Base-by-base conservation (phyloP, 2,329 filamentous ascomycete genomes). In the Myriangium duriaei region DNA sequence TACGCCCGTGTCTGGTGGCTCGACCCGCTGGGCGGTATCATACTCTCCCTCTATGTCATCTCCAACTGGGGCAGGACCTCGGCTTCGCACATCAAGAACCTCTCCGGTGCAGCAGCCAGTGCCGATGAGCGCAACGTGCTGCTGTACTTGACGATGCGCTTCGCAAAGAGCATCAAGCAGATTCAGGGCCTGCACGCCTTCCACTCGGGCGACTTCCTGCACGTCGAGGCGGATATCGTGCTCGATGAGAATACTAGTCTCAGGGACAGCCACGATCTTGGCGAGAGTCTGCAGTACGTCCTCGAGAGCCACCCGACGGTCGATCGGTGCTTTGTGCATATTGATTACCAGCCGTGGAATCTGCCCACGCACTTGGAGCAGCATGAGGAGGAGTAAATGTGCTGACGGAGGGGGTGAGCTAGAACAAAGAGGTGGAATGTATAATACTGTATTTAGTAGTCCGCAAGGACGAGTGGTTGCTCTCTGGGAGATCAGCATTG, bases 81-180 rank as follows among this genome's bases (percentile, higher is more conserved):
- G 0, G 67, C 72, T 30, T 74, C 80, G 45, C 84, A 92, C 53
- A 85, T 91, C 52, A 76, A 80, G 53, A 84, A 88, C 51, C 63
- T 91, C 18, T 82, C 79, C 0, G 84, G 84, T 12, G 81, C 81
- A 49, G 81, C 81, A 0, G 82, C 83, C 4, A 76, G 77, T 1
- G 78, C 82, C 0, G 82, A 88, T 49, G 79, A 91, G 62, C 72
- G 86, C 18, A 93, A 91, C 53, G 74, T 93, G 32, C 60, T 94
- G 14, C 68, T 94, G 1, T 95, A 95, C 60, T 71, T 93, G 48
- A 91, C 86, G 1, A 93, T 94, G 81, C 80, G 87, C 13, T 94
- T 94, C 54, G 86, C 86, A 32, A 84, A 81, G 48, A 81, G 81
- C 10, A 92, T 95, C 53, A 76, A 75, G 52, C 79, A 84, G 54